A percentile compares a stretch with the other conserved stretches of the same genome.
phyloP scores from a whole-genome alignment of 768 basidiomycete species.

The Termitomyces sp. region DNA sequence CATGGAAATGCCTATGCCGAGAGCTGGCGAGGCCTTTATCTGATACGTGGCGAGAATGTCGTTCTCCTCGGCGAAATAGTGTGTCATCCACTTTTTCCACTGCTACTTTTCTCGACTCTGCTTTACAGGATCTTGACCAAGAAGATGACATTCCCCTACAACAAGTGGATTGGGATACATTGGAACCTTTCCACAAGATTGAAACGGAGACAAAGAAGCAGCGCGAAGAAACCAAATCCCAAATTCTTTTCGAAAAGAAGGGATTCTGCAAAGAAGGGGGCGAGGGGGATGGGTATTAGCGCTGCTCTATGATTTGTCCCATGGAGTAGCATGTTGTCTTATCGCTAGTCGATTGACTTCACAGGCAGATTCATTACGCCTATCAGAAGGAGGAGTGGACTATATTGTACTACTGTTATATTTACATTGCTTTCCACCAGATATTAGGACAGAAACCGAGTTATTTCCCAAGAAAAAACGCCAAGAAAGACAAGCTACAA shows the following conservation, averaged over 20 bases:
- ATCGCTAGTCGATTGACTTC: not conserved
- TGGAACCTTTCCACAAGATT: constrained; percentile 70
- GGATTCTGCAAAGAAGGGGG: constrained; percentile 96
- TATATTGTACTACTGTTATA: constrained; percentile 21
- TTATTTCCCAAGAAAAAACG: constrained; percentile 14
- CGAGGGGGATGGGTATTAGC: constrained; percentile 93
- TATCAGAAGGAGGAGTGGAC: constrained; percentile 16
- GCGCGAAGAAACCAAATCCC: constrained; percentile 80
- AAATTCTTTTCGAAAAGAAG: constrained; percentile 77
- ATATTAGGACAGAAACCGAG: constrained; percentile 7
- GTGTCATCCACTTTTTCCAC: constrained; percentile 25
- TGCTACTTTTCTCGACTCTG: constrained; percentile 1
- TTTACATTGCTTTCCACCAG: constrained; percentile 15
- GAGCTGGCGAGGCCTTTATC: constrained; percentile 82
- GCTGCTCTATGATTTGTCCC: not conserved
- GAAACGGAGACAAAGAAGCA: constrained; percentile 74
- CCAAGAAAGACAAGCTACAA: constrained; percentile 2
- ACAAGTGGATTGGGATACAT: constrained; percentile 68
- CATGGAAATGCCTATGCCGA: constrained; percentile 88
- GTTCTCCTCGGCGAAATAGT: constrained; percentile 97
- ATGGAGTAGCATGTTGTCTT: not conserved
- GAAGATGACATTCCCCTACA: constrained; percentile 85
- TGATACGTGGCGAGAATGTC: constrained; percentile 98
- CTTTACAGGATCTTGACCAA: constrained; percentile 78
- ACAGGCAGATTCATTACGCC: constrained; percentile 26